phyloP scores from a whole-genome alignment of 768 basidiomycete genomes.

The Hemileccinum rubropunctum region DNA sequence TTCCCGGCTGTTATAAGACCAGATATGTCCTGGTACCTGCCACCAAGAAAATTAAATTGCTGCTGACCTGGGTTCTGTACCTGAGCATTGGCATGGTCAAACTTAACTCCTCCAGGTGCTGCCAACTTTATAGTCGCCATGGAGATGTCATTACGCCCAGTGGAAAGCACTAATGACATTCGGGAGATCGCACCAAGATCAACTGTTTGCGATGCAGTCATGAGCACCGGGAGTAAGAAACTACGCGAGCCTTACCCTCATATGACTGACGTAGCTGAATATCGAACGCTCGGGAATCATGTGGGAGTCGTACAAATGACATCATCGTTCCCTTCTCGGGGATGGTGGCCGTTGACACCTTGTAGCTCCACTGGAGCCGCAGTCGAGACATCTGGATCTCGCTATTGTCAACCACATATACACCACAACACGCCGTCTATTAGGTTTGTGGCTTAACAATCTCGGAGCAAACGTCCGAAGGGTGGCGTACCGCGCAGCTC shows the following conservation, averaged over 20 bases:
- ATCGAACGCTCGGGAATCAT: constrained; percentile 60
- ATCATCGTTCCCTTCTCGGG: constrained; percentile 30
- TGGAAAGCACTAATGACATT: constrained; percentile 55
- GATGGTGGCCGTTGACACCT: constrained; percentile 23
- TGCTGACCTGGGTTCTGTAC: constrained; percentile 36
- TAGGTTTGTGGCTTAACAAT: background rate
- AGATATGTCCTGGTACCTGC: constrained; percentile 2
- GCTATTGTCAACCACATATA: constrained; percentile 63
- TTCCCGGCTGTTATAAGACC: constrained; percentile 17
- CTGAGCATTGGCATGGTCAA: constrained; percentile 40
- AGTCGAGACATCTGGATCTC: constrained; percentile 66
- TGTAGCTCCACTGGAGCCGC: constrained; percentile 62
- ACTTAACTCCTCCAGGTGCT: constrained; percentile 53
- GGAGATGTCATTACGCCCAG: constrained; percentile 66
- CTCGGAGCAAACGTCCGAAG: background rate
- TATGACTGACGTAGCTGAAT: constrained; percentile 60
- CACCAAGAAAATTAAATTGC: constrained; percentile 8
- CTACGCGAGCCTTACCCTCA: constrained; percentile 18
- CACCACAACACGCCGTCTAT: constrained; percentile 65
- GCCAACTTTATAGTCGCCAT: constrained; percentile 52
- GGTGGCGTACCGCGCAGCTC: constrained; percentile 66
- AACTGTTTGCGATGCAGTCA: constrained; percentile 40
- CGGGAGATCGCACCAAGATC: constrained; percentile 59
- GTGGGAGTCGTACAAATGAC: constrained; percentile 57
- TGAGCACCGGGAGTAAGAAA: constrained; percentile 17